Evolutionary conservation across 2,329 filamentous ascomycete genomes (phyloP).

Genomic region (Orbilia javanica): DNA sequence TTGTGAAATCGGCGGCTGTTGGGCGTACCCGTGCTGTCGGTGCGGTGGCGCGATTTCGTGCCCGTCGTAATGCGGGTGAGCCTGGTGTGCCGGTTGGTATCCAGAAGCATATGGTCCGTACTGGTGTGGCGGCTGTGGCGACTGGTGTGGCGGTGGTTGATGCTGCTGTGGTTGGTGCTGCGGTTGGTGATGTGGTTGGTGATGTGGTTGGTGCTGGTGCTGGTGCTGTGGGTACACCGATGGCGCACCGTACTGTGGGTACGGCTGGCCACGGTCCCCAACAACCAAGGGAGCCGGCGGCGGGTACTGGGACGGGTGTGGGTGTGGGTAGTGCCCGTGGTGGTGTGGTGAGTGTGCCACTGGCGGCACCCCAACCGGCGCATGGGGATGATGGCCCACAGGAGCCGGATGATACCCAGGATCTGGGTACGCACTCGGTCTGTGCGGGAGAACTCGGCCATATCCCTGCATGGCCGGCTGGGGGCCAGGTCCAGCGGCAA

Average conservation of each 20-base stretch:
- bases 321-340: background rate
- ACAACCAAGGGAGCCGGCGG: conserved; percentile 14
- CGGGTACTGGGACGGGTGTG: conserved; percentile 10
- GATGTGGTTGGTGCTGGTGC: conserved; percentile 20
- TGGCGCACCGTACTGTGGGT: conserved; percentile 34
- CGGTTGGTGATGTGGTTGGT: conserved; percentile 25
- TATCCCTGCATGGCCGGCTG: conserved; percentile 35
- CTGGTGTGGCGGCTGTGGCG: background rate
- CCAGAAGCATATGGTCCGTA: conserved; percentile 26
- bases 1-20: conserved; percentile 32
- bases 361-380: conserved; percentile 34
- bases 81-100: conserved; percentile 16
- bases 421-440: conserved; percentile 27
- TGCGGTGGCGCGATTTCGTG: conserved; percentile 28
- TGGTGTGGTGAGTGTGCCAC: conserved; percentile 23
- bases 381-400: conserved; percentile 27
- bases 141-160: conserved; percentile 15
- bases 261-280: conserved; percentile 18
- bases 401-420: conserved; percentile 35
- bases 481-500: conserved; percentile 23
- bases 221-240: conserved; percentile 37
- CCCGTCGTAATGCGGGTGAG: conserved; percentile 37
- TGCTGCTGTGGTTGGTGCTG: conserved; percentile 19
- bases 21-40: conserved; percentile 26
- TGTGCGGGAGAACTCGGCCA: conserved; percentile 37